Base-by-base conservation (phyloP, 495 filamentous ascomycete species). In the Friedmanniomyces simplex region DNA sequence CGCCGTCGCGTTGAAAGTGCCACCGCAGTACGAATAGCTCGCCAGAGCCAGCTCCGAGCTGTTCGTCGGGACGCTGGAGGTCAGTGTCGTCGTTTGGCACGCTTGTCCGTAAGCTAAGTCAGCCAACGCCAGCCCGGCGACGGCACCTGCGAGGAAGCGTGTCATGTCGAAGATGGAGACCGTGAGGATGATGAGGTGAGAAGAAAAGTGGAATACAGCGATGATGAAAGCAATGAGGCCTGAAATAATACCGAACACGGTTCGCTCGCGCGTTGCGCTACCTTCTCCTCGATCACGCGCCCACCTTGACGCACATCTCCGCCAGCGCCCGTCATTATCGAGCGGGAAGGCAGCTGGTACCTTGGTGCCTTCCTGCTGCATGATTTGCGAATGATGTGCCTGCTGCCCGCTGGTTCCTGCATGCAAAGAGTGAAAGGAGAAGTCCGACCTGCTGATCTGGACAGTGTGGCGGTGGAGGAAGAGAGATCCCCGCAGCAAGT, bases 11-110 rank as follows among this genome's bases (percentile, higher is more conserved):
- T 63, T 52, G 11, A 59, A 42, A 26, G 50, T 55, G 6, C 58
- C 58, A 13, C 58, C 58, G 32, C 58, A 60, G 42, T 60, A 62
- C 14, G 36, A 47, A 34, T 62, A 62, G 48, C 36, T 51, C 14
- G 39, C 37, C 48, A 62, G 46, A 21, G 59, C 59, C 14, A 62
- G 26, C 28, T 58, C n/a, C 16, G 54, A 25, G 6, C 48, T 54
- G 46, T 57, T 50, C 8, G 39, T 28, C 8, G 59, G 59, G 4
- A 42, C 49, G 10, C 24, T 57, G 1, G 32, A 49, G 8, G 42
- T 28, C 14, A 62, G 47, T 25, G 53, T 62, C 2, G 49, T 62
- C 1, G 54, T 62, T 25, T 62, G 54, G 41, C 59, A 62, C 8
- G 54, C 49, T 46, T 58, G 55, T 30, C 55, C 55, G 21, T 4